These are phyloP conservation scores for Cyclotella distinguenda DNA, from an alignment of 108 stramenopile genomes.

Conservation along the genomic window DNA sequence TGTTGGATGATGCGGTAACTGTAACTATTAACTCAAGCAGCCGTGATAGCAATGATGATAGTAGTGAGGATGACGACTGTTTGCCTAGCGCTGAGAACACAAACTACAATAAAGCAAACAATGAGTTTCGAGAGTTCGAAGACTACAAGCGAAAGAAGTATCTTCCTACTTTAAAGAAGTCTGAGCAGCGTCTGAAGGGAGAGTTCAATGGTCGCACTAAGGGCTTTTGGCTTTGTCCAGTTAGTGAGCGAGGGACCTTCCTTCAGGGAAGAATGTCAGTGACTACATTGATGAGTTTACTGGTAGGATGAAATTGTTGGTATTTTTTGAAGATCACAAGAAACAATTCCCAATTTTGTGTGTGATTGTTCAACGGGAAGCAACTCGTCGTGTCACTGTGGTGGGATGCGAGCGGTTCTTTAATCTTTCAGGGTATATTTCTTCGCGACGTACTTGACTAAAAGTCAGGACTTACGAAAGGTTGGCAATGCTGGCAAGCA, in stretches of 20 bases:
- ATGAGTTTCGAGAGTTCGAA: neutral
- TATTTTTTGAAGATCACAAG: conserved; percentile 4
- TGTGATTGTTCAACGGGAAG: neutral
- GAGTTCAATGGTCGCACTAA: neutral
- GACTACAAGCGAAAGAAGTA: conserved; percentile 1
- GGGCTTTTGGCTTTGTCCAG: neutral
- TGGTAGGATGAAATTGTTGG: neutral
- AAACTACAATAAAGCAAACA: neutral
- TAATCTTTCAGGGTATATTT: conserved; percentile 8
- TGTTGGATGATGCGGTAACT: conserved; percentile 1
- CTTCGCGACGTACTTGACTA: neutral
- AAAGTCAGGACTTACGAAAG: neutral
- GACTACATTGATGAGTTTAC: neutral
- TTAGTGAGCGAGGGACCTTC: neutral
- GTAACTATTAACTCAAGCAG: too few species aligned
- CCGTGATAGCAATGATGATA: too few species aligned
- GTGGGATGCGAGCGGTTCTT: conserved; percentile 12
- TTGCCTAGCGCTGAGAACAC: too few species aligned
- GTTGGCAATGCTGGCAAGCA: conserved; percentile 8
- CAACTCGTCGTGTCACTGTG: conserved; percentile 2
- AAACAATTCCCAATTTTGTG: conserved; percentile 1
- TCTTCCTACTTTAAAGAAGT: neutral
- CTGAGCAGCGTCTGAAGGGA: neutral
- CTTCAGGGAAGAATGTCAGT: neutral
- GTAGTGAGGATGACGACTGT: neutral